A percentile compares a stretch with the other conserved stretches of the same genome.
Evolutionary conservation across 192 early-diverging fungal species (phyloP).

Genomic region (Geranomyces variabilis): DNA sequence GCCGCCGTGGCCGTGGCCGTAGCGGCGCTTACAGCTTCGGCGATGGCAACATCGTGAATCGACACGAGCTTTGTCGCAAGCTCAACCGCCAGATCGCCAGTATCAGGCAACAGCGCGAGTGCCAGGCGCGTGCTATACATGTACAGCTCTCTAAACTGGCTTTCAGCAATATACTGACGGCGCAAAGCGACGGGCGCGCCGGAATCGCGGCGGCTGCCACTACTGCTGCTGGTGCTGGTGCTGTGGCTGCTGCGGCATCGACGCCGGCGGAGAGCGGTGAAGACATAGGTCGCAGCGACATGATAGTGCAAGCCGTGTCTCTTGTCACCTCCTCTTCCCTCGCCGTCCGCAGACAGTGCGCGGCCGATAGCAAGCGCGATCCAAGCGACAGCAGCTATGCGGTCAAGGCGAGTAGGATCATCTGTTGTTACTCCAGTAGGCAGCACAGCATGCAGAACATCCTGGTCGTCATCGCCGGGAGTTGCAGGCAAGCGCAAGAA

Average conservation of each 20-base stretch:
- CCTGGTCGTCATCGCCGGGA: constrained; percentile 13
- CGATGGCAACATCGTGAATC: constrained; percentile 28
- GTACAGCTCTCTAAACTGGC: constrained; percentile 5
- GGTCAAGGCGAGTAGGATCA: not conserved
- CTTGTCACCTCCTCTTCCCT: not conserved
- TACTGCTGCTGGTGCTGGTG: no score
- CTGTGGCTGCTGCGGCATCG: not conserved
- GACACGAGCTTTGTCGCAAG: constrained; percentile 26
- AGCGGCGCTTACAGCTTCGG: constrained; percentile 6
- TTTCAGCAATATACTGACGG: not conserved
- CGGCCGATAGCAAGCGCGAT: constrained; percentile 1
- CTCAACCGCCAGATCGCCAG: constrained; percentile 19
- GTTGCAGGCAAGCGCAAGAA: constrained; percentile 3
- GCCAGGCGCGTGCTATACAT: not conserved
- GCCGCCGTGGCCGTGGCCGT: not conserved
- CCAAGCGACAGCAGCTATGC: not conserved
- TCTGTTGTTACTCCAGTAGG: not conserved
- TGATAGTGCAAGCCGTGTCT: constrained; percentile 14
- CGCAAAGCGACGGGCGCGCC: not conserved
- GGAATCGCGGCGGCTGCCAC: not conserved
- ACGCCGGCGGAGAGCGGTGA: not conserved
- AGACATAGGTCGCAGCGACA: not conserved
- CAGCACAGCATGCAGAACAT: not conserved
- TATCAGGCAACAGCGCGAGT: not conserved
- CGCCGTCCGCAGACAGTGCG: not conserved